These are phyloP conservation scores for Lumnitzera racemosa DNA, from an alignment of 345 rosid genomes.

Conservation along the genomic window DNA sequence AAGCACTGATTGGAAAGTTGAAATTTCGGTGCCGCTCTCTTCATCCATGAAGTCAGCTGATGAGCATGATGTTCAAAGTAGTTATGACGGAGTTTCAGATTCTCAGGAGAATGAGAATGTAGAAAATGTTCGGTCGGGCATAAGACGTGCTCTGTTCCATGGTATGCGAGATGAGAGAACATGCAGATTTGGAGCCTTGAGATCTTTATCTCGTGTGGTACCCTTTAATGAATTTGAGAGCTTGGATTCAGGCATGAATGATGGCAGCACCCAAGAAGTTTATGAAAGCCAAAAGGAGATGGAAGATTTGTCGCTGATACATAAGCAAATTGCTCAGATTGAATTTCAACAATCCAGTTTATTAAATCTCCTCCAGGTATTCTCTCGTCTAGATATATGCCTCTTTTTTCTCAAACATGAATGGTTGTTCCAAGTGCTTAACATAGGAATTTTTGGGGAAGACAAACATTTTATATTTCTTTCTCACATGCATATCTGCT, in stretches of 20 bases:
- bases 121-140: slow-evolving; percentile 27
- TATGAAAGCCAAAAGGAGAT: slow-evolving; percentile 43
- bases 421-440: too few species aligned
- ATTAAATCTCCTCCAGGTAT: slow-evolving; percentile 77
- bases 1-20: slow-evolving; percentile 27
- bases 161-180: slow-evolving; percentile 22
- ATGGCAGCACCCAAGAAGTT: slow-evolving; percentile 23
- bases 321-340: slow-evolving; percentile 70
- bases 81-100: slow-evolving; percentile 16
- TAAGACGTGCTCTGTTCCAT: slow-evolving; percentile 36
- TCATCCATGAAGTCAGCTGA: slow-evolving; percentile 11
- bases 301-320: slow-evolving; percentile 58
- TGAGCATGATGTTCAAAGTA: slow-evolving; percentile 17
- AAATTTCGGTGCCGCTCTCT: slow-evolving; percentile 18
- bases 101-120: slow-evolving; percentile 19
- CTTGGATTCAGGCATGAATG: slow-evolving; percentile 14
- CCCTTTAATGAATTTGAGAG: slow-evolving; percentile 47
- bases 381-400: slow-evolving; percentile 5
- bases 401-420: not conserved
- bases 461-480: not conserved
- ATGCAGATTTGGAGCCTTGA: slow-evolving; percentile 33
- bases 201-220: slow-evolving; percentile 49
- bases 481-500: not conserved
- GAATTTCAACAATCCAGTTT: slow-evolving; percentile 83
- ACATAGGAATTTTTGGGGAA: not conserved